These are phyloP conservation scores for Vitis cinerea DNA, from an alignment of 164 flowering plant species.

Conservation along the genomic window DNA sequence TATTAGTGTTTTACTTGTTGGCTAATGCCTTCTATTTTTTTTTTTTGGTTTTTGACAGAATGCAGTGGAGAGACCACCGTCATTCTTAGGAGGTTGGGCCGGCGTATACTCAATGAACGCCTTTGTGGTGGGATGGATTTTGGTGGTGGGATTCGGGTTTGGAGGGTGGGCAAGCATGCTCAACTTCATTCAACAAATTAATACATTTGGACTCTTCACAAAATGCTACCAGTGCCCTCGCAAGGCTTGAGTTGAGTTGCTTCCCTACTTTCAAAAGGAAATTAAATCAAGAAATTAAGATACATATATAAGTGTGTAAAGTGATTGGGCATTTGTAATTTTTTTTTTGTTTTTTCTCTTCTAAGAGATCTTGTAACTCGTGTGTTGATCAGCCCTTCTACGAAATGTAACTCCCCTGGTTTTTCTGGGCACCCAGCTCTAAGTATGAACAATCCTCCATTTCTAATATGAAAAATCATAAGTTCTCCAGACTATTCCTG, in stretches of 20 bases:
- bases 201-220: conserved; percentile 64
- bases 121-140: conserved; percentile 72
- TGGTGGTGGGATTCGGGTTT: conserved; percentile 67
- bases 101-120: conserved; percentile 49
- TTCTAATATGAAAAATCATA: too few species aligned
- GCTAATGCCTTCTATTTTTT: background rate
- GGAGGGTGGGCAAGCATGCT: conserved; percentile 85
- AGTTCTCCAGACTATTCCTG: too few species aligned
- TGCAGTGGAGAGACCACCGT: conserved; percentile 73
- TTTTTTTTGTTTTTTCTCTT: conserved; percentile 3
- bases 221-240: conserved; percentile 77
- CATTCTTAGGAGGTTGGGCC: conserved; percentile 58
- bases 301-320: conserved; percentile 35
- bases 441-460: too few species aligned
- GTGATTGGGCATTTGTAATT: conserved; percentile 31
- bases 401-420: conserved; percentile 15
- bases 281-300: conserved; percentile 11
- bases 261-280: background rate
- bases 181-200: conserved; percentile 60
- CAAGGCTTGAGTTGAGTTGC: conserved; percentile 28
- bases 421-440: conserved; percentile 8
- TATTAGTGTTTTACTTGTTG: background rate
- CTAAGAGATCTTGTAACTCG: conserved; percentile 16
- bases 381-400: conserved; percentile 20
- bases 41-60: conserved; percentile 32